Percentiles rank a stretch among this genome's conserved stretches.
phyloP scores from a whole-genome alignment of 78 protist genomes.

The Dictyostelium brefeldianum region DNA sequence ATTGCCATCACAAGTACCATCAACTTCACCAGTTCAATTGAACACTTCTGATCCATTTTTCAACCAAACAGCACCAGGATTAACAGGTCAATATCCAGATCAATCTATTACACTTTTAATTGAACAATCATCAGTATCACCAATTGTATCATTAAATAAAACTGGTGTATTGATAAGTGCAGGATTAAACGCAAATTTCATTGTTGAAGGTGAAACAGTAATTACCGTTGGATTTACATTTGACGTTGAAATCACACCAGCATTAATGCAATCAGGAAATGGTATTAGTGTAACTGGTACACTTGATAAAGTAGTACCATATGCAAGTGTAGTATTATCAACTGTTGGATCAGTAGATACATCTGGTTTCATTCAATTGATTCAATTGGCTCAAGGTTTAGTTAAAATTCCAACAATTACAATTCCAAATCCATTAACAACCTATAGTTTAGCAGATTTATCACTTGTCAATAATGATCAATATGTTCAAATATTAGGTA shows the following conservation, averaged over 20 bases:
- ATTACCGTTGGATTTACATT: not conserved
- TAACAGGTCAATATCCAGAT: conserved; percentile 39
- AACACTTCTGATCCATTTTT: conserved; percentile 65
- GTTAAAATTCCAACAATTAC: not conserved
- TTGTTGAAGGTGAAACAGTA: not conserved
- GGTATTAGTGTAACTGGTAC: not conserved
- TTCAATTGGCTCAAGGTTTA: conserved; percentile 8
- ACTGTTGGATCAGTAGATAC: conserved; percentile 21
- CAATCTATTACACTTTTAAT: not conserved
- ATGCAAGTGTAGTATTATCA: not conserved
- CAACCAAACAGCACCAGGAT: conserved; percentile 40
- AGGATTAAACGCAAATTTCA: not conserved
- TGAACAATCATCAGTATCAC: not conserved
- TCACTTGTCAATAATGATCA: not conserved
- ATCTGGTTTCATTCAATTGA: conserved; percentile 11
- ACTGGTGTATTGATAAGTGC: not conserved
- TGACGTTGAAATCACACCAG: not conserved
- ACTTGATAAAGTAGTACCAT: not conserved
- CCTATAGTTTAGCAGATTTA: not conserved
- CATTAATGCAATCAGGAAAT: not conserved
- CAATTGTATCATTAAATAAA: not conserved
- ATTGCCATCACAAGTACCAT: conserved; percentile 3
- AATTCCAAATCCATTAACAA: conserved; percentile 16
- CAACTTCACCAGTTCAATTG: conserved; percentile 37
- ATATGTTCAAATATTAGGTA: not conserved